These are phyloP conservation scores for Eremothecium cymbalariae DNA, from an alignment of 1,139 yeast genomes.

Conservation along the genomic window DNA sequence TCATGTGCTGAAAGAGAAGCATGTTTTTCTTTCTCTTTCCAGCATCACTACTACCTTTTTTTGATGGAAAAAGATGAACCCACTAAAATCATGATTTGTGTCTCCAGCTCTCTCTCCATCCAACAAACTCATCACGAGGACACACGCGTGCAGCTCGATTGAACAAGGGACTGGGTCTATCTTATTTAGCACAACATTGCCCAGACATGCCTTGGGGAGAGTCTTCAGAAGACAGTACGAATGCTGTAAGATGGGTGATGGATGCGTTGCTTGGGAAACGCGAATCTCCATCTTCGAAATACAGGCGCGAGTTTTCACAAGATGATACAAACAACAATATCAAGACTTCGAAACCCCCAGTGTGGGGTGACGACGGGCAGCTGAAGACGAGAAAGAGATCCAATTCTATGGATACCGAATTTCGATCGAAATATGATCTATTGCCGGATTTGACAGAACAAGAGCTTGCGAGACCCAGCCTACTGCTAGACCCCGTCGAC, in stretches of 20 bases:
- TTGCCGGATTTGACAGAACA: constrained; percentile 15
- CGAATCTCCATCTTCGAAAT: constrained; percentile 26
- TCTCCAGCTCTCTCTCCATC: too few species aligned
- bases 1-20: too few species aligned
- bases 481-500: constrained; percentile 14
- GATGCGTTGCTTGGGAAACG: constrained; percentile 28
- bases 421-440: constrained; percentile 24
- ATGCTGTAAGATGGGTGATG: constrained; percentile 27
- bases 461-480: constrained; percentile 10
- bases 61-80: too few species aligned
- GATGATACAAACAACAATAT: constrained; percentile 22
- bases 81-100: too few species aligned
- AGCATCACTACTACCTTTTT: too few species aligned
- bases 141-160: too few species aligned
- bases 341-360: constrained; percentile 3
- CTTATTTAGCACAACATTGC: too few species aligned
- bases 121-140: too few species aligned
- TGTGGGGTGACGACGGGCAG: neutral
- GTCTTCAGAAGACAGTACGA: constrained; percentile 16
- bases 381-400: constrained; percentile 15
- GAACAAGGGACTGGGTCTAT: too few species aligned
- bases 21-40: too few species aligned
- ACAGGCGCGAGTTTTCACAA: constrained; percentile 19
- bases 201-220: too few species aligned
- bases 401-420: constrained; percentile 19